A percentile compares a stretch with the other conserved stretches of the same genome.
Conservation (phyloP, 257 asterid genomes). For the Gentiana straminea region DNA sequence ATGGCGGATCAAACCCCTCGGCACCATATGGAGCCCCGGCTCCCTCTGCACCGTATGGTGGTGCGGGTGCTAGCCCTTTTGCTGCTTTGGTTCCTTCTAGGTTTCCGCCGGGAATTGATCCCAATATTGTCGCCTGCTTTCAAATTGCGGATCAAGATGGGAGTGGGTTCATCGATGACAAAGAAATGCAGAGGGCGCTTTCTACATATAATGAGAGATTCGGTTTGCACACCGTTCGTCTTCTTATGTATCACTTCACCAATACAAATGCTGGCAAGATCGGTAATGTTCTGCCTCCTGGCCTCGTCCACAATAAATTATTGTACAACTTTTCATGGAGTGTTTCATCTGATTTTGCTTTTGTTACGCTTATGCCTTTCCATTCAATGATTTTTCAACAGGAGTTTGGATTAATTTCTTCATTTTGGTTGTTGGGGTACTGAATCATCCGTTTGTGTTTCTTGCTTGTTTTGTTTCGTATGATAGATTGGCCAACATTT, state of each 20-base stretch:
- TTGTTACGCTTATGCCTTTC: too few species aligned
- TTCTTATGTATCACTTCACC: constrained; percentile 83
- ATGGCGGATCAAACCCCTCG: neutral
- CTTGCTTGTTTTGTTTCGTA: too few species aligned
- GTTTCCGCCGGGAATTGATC: constrained; percentile 92
- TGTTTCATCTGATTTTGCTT: too few species aligned
- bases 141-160: constrained; percentile 89
- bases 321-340: too few species aligned
- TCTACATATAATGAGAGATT: constrained; percentile 71
- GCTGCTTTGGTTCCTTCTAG: constrained; percentile 57
- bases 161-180: constrained; percentile 87
- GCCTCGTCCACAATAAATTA: too few species aligned
- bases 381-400: too few species aligned
- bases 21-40: constrained; percentile 36
- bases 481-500: too few species aligned
- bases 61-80: constrained; percentile 46
- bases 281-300: constrained; percentile 25
- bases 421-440: too few species aligned
- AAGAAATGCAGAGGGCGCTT: constrained; percentile 78
- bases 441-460: too few species aligned
- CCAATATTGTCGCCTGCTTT: constrained; percentile 58
- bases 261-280: constrained; percentile 63
- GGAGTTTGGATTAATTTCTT: too few species aligned
- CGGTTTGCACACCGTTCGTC: constrained; percentile 80
- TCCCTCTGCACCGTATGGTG: constrained; percentile 24